phyloP scores from a whole-genome alignment of 371 early-diverging fungal species.

The Mucor circinelloides region DNA sequence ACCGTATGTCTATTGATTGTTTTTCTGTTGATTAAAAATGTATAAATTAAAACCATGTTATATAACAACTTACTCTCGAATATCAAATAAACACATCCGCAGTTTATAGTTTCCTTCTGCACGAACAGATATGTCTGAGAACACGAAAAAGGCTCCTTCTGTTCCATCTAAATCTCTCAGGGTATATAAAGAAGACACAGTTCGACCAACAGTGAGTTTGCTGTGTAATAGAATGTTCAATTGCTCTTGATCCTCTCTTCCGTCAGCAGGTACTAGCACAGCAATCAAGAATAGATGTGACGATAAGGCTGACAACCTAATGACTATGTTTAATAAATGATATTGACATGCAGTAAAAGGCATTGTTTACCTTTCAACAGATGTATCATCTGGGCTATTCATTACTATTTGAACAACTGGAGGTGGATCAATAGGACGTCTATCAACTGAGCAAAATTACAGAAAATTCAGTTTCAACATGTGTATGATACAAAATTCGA shows the following conservation, averaged over 20 bases:
- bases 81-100: slow-evolving; percentile 87
- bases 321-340: neutral
- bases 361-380: neutral
- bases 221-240: slow-evolving; percentile 27
- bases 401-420: slow-evolving; percentile 43
- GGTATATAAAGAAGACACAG: slow-evolving; percentile 64
- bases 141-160: slow-evolving; percentile 94
- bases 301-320: slow-evolving; percentile 18
- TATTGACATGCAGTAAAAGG: neutral
- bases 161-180: slow-evolving; percentile 58
- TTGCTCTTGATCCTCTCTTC: neutral
- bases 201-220: slow-evolving; percentile 52
- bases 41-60: neutral
- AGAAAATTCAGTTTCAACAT: neutral
- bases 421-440: slow-evolving; percentile 54
- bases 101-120: slow-evolving; percentile 88
- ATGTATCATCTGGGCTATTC: slow-evolving; percentile 7
- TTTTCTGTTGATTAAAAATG: neutral
- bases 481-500: neutral
- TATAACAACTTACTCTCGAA: slow-evolving; percentile 56
- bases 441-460: slow-evolving; percentile 32
- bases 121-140: slow-evolving; percentile 90
- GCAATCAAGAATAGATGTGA: slow-evolving; percentile 40
- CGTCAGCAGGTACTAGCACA: slow-evolving; percentile 32
- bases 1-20: slow-evolving; percentile 17